Base-by-base conservation (phyloP, 1,139 yeast genomes). In the Kodamaea anthophila region DNA sequence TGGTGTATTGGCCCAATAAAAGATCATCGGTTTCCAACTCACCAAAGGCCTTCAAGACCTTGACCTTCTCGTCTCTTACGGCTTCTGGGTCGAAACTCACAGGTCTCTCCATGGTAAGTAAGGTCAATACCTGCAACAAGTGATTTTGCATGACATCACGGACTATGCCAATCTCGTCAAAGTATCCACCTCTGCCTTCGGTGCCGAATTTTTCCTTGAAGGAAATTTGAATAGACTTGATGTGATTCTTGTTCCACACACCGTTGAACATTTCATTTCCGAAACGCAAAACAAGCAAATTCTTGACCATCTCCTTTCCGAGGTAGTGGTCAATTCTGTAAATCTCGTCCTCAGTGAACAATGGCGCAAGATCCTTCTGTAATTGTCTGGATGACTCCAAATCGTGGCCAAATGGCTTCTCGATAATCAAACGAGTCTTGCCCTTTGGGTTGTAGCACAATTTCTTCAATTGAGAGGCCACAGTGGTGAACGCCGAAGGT, bases 131-230 rank as follows among this genome's bases (percentile, higher is more conserved):
- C 64, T 91, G 99, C 49, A 91, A 69, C 51, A 91, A 63, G 61
- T 91, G 99, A 70, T 91, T 91, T 65, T 91, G 99, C 87, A 93
- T 88, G 32, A 91, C 97, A 53, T 91, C 99, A 60, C 99, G 78
- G 43, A 91, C 85, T 50, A 91, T 91, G 36, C 99, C 99, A 50
- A 88, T 86, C 37, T 71, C 69, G 60, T 93, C 97, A 52, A 93
- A 91, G 65, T 91, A 91, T 22, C 98, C 98, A 43, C 98, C 98
- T 53, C 99, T 78, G 37, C 98, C 98, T 60, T 91, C 96, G 26
- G 98, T 91, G 36, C 98, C 98, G 49, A 93, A 88, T 9, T 91
- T 83, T 62, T 91, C 99, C 64, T 93, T 93, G 67, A 91, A 88
- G 13, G 91, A 73, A 43, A 91, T 77, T 61, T 88, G 96, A 39